Percentiles rank a stretch among this genome's conserved stretches.
Conservation (phyloP, 2,329 filamentous ascomycete species). For the Capronia epimyces region DNA sequence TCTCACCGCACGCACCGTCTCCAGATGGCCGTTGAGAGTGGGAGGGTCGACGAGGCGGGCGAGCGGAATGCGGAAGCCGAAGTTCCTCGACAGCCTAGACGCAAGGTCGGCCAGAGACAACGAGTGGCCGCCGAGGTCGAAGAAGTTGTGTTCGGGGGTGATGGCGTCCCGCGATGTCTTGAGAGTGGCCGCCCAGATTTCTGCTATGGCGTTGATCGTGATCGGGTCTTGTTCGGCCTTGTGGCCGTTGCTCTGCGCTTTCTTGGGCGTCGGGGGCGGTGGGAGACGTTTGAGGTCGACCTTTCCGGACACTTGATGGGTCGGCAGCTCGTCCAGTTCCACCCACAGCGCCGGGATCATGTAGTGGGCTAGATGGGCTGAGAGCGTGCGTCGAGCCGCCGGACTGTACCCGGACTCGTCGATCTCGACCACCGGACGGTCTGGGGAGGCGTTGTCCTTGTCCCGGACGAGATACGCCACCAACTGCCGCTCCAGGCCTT, state of each 20-base stretch:
- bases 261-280: conserved; percentile 47
- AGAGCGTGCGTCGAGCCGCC: conserved; percentile 59
- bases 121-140: conserved; percentile 74
- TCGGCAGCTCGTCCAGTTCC: conserved; percentile 64
- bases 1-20: conserved; percentile 63
- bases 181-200: conserved; percentile 66
- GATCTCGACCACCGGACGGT: conserved; percentile 59
- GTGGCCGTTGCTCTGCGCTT: conserved; percentile 34
- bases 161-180: conserved; percentile 59
- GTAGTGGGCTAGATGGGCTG: conserved; percentile 67
- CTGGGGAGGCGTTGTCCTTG: conserved; percentile 48
- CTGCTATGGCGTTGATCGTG: conserved; percentile 60
- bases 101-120: conserved; percentile 71
- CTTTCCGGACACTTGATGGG: conserved; percentile 73
- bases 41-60: conserved; percentile 65
- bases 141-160: conserved; percentile 68
- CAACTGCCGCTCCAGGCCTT: conserved; percentile 68
- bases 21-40: conserved; percentile 66
- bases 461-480: conserved; percentile 73
- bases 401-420: conserved; percentile 68
- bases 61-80: conserved; percentile 68
- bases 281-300: conserved; percentile 68
- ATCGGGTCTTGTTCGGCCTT: conserved; percentile 58
- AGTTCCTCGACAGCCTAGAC: conserved; percentile 61
- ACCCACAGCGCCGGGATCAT: conserved; percentile 80